These are phyloP conservation scores for Alternaria viburni DNA, from an alignment of 2,329 filamentous ascomycete genomes.

Conservation along the genomic window DNA sequence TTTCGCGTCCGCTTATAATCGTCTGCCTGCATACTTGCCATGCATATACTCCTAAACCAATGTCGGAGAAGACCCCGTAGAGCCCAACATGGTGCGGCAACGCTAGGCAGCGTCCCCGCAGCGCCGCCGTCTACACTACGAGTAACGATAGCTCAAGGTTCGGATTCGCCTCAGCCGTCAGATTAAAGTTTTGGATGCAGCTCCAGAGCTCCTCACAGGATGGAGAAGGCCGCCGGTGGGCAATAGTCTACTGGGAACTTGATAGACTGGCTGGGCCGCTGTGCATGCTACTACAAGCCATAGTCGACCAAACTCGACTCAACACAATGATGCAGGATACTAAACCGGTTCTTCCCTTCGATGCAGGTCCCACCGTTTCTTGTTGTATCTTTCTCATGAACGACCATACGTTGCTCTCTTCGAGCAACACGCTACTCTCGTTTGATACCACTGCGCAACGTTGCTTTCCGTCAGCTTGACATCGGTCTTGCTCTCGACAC, in stretches of 20 bases:
- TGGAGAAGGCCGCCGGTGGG: background rate
- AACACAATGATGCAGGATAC: background rate
- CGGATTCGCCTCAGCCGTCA: background rate
- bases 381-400: background rate
- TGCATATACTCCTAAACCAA: background rate
- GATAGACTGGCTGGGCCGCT: background rate
- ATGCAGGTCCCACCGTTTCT: background rate
- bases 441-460: conserved; percentile 16
- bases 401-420: background rate
- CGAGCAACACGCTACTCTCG: background rate
- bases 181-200: background rate
- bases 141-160: background rate
- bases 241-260: background rate
- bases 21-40: background rate
- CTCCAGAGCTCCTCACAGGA: background rate
- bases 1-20: conserved; percentile 3
- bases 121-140: background rate
- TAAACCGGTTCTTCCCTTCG: background rate
- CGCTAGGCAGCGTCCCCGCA: background rate
- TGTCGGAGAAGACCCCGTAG: background rate
- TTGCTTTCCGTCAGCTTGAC: background rate
- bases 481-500: background rate
- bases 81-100: background rate
- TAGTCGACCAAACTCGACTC: background rate
- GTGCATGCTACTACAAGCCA: background rate